phyloP scores from a whole-genome alignment of 2,329 filamentous ascomycete species.

The Fusarium algeriense region DNA sequence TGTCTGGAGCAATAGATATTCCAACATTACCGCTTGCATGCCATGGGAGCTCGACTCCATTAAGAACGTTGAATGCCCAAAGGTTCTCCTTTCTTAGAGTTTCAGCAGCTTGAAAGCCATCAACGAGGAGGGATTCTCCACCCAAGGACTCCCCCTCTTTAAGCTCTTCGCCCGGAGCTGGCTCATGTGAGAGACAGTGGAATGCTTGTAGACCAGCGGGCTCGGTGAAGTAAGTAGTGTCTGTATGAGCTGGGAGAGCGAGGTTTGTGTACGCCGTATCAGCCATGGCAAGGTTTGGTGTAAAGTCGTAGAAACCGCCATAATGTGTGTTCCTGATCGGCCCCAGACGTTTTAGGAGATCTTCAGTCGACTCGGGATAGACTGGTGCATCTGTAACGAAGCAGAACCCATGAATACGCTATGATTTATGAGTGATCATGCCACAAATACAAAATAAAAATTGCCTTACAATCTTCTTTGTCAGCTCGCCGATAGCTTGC shows the following conservation, averaged over 20 bases:
- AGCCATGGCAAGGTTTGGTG: constrained; percentile 86
- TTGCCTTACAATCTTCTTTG: constrained; percentile 70
- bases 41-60: constrained; percentile 71
- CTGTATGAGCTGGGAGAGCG: constrained; percentile 86
- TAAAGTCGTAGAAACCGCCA: constrained; percentile 84
- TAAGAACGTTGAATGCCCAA: constrained; percentile 69
- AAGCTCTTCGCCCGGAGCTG: constrained; percentile 51
- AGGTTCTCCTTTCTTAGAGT: constrained; percentile 67
- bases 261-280: constrained; percentile 94
- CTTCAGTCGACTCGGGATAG: constrained; percentile 5
- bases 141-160: constrained; percentile 62
- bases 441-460: not conserved
- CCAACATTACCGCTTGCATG: constrained; percentile 93
- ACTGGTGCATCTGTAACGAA: constrained; percentile 78
- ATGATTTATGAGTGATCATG: constrained; percentile 23
- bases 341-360: constrained; percentile 76
- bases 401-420: constrained; percentile 80
- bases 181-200: constrained; percentile 82
- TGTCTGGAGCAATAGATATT: constrained; percentile 80
- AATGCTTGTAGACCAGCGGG: constrained; percentile 93
- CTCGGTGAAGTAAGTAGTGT: constrained; percentile 96
- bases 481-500: constrained; percentile 69
- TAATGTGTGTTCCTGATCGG: constrained; percentile 94
- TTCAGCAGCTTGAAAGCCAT: constrained; percentile 81
- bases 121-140: constrained; percentile 84